Percentiles rank a stretch among this genome's conserved stretches.
Evolutionary conservation across 2,329 filamentous ascomycete genomes (phyloP).

Genomic region (Penicillium olsonii): DNA sequence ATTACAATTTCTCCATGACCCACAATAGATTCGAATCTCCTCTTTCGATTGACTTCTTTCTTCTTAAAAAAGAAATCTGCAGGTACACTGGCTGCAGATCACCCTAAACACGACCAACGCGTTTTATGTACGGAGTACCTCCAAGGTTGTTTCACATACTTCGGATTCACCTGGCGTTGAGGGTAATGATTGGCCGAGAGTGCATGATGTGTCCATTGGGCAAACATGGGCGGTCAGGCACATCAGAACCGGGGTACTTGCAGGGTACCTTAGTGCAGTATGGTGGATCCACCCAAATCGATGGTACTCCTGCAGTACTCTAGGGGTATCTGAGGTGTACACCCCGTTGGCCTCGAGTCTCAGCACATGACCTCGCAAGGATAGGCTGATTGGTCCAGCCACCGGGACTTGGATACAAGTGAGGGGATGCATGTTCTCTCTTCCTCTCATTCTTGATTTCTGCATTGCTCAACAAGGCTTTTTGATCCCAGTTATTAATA

Average conservation of each 20-base stretch:
- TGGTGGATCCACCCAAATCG: background rate
- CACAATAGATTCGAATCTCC: conserved; percentile 36
- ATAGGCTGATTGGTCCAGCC: conserved; percentile 34
- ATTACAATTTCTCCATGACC: conserved; percentile 33
- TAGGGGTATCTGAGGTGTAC: conserved; percentile 5
- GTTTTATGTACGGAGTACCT: too few species aligned
- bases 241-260: conserved; percentile 4
- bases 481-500: conserved; percentile 11
- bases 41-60: conserved; percentile 20
- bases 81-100: conserved; percentile 13
- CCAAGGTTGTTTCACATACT: conserved; percentile 1
- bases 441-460: conserved; percentile 15
- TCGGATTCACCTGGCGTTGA: background rate
- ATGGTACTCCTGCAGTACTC: conserved; percentile 1
- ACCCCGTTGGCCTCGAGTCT: conserved; percentile 11
- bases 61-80: too few species aligned
- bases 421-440: conserved; percentile 18
- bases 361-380: conserved; percentile 13
- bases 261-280: background rate
- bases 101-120: background rate
- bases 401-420: conserved; percentile 24
- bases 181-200: conserved; percentile 12
- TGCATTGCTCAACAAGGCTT: conserved; percentile 22
- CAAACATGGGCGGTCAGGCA: conserved; percentile 28
- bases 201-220: conserved; percentile 19